Evolutionary conservation across 352 stramenopile species (phyloP).

Genomic region (Pythium apleroticum): DNA sequence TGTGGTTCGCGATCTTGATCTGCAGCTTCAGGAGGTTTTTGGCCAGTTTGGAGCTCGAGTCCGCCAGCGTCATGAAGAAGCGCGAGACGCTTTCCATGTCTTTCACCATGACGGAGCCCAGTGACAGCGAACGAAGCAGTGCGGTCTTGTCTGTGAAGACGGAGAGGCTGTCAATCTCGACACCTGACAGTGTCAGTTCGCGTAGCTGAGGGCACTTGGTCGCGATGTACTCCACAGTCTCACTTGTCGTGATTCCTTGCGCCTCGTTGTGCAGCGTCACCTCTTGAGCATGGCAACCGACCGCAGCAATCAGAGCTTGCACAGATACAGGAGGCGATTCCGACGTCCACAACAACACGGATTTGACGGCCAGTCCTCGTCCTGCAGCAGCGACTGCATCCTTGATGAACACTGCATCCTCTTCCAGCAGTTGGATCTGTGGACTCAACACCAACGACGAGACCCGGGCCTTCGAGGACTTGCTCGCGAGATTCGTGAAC

Average conservation of each 20-base stretch:
- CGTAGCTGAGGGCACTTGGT: neutral
- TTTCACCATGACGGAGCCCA: conserved; percentile 8
- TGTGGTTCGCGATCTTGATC: conserved; percentile 19
- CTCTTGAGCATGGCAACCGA: neutral
- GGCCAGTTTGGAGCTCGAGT: neutral
- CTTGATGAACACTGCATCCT: conserved; percentile 12
- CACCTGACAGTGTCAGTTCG: conserved; percentile 7
- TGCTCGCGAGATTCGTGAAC: conserved; percentile 3
- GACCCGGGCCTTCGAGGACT: neutral
- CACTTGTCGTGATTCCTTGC: conserved; percentile 9
- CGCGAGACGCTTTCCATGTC: neutral
- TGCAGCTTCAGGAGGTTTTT: conserved; percentile 14
- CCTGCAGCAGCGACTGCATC: neutral
- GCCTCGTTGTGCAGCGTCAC: conserved; percentile 16
- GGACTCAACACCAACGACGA: conserved; percentile 15
- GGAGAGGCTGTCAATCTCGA: conserved; percentile 8
- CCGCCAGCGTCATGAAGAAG: conserved; percentile 3
- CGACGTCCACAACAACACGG: conserved; percentile 16
- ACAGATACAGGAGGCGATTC: conserved; percentile 8
- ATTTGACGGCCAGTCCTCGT: neutral
- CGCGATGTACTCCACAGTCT: neutral
- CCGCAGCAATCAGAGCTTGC: conserved; percentile 6
- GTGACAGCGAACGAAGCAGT: conserved; percentile 1
- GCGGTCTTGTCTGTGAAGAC: neutral
- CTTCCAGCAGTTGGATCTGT: conserved; percentile 11